phyloP scores from a whole-genome alignment of 192 early-diverging fungal genomes.

The Rhizoclosmatium sp. region DNA sequence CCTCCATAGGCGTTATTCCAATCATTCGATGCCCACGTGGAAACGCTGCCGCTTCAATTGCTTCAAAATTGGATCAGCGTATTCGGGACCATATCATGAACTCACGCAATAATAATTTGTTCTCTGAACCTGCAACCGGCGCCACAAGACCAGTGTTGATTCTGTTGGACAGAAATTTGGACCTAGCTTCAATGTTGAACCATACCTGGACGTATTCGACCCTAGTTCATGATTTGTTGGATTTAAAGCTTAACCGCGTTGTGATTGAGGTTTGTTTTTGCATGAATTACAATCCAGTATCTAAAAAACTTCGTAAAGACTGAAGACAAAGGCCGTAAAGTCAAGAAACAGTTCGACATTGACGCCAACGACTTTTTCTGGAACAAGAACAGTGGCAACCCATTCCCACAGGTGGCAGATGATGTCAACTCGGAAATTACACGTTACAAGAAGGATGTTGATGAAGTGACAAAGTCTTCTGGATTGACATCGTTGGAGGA shows the following conservation, averaged over 20 bases:
- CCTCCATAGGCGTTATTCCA: slow-evolving; percentile 74
- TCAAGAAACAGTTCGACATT: slow-evolving; percentile 85
- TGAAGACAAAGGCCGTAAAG: slow-evolving; percentile 65
- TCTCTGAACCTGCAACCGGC: slow-evolving; percentile 56
- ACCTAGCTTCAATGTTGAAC: slow-evolving; percentile 88
- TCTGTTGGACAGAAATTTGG: slow-evolving; percentile 90
- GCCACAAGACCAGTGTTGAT: slow-evolving; percentile 70
- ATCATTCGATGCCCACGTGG: slow-evolving; percentile 90
- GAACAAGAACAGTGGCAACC: slow-evolving; percentile 87
- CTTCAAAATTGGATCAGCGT: slow-evolving; percentile 85
- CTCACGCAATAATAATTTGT: slow-evolving; percentile 79
- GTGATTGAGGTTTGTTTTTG: slow-evolving; percentile 59
- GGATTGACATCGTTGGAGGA: slow-evolving; percentile 86
- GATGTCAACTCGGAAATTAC: slow-evolving; percentile 93
- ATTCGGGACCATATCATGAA: slow-evolving; percentile 94
- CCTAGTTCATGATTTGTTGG: slow-evolving; percentile 93
- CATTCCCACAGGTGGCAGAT: slow-evolving; percentile 96
- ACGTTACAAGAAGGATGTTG: slow-evolving; percentile 94
- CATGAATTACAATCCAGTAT: too few species aligned
- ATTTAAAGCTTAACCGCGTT: slow-evolving; percentile 91
- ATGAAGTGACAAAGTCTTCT: slow-evolving; percentile 85
- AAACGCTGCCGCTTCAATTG: slow-evolving; percentile 93
- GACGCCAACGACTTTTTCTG: slow-evolving; percentile 93
- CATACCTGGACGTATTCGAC: slow-evolving; percentile 99
- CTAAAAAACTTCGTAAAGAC: slow-evolving; percentile 22